A percentile compares a stretch with the other conserved stretches of the same genome.
phyloP scores from a whole-genome alignment of 1,139 yeast genomes.

The Magnusiomyces suaveolens region DNA sequence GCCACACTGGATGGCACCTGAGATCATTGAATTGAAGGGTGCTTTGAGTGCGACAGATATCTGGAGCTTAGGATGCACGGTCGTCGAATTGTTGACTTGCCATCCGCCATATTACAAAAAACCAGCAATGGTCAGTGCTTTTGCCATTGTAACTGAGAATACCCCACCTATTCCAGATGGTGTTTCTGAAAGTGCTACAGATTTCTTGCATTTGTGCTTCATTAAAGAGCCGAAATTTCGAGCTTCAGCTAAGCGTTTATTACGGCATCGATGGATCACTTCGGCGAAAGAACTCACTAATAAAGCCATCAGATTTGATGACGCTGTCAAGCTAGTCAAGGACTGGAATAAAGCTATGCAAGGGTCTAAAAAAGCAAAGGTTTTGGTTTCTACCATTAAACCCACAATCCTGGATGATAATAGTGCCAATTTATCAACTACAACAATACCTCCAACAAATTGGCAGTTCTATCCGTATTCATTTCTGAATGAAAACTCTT shows the following conservation, averaged over 20 bases:
- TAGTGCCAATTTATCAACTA: background rate
- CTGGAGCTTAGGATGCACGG: conserved; percentile 90
- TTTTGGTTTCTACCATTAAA: background rate
- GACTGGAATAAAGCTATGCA: conserved; percentile 23
- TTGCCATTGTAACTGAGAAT: conserved; percentile 82
- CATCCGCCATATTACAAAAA: conserved; percentile 23
- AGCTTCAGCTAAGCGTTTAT: conserved; percentile 45
- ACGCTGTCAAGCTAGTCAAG: conserved; percentile 29
- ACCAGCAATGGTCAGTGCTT: conserved; percentile 72
- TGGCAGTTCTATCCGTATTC: background rate
- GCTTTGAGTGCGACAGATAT: conserved; percentile 69
- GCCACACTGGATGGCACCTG: conserved; percentile 88
- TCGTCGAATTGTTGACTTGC: conserved; percentile 76
- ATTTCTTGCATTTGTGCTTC: conserved; percentile 67
- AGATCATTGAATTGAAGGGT: conserved; percentile 68
- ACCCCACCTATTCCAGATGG: conserved; percentile 68
- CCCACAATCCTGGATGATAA: background rate
- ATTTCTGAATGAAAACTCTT: conserved; percentile 17
- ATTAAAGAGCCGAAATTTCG: conserved; percentile 63
- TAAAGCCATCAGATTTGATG: conserved; percentile 22
- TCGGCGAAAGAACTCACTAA: conserved; percentile 2
- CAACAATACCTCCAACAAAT: background rate
- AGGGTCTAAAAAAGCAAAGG: background rate
- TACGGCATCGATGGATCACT: conserved; percentile 56
- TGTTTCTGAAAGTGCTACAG: conserved; percentile 40